phyloP scores from a whole-genome alignment of 140 eudicot genomes.

The Anethum foeniculum region DNA sequence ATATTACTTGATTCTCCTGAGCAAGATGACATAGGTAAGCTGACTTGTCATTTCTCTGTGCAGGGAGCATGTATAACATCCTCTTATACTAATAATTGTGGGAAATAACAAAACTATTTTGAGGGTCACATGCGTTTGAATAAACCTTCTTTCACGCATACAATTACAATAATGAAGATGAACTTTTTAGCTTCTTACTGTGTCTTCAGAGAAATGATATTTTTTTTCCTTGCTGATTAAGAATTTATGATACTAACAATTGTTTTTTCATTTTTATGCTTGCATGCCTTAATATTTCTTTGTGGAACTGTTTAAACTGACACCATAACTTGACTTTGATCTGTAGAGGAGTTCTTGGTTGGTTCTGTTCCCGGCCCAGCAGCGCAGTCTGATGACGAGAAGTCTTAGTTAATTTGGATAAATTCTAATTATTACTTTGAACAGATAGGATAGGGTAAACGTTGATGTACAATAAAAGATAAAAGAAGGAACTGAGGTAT shows the following conservation, averaged over 20 bases:
- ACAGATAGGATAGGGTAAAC: constrained; percentile 24
- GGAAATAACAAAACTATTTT: neutral
- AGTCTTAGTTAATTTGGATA: constrained; percentile 34
- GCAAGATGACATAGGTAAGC: constrained; percentile 83
- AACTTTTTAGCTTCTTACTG: neutral
- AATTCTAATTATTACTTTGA: constrained; percentile 17
- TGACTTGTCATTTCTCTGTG: neutral
- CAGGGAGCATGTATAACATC: neutral
- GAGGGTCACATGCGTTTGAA: neutral
- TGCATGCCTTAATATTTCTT: neutral
- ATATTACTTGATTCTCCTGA: constrained; percentile 93
- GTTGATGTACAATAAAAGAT: constrained; percentile 28
- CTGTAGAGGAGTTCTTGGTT: constrained; percentile 89
- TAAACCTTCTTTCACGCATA: neutral
- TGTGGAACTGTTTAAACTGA: constrained; percentile 1
- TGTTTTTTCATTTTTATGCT: neutral
- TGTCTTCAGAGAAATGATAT: neutral
- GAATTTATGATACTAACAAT: neutral
- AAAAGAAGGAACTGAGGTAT: neutral
- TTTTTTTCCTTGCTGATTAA: neutral
- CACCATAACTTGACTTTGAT: neutral
- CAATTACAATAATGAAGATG: neutral
- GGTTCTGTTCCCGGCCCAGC: constrained; percentile 57
- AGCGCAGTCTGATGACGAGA: constrained; percentile 80
- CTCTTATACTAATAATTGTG: neutral